Evolutionary conservation across 441 rosid species (phyloP), one percentile per base, ranked within the genome.

Genomic region (Erodium chrysanthum): DNA sequence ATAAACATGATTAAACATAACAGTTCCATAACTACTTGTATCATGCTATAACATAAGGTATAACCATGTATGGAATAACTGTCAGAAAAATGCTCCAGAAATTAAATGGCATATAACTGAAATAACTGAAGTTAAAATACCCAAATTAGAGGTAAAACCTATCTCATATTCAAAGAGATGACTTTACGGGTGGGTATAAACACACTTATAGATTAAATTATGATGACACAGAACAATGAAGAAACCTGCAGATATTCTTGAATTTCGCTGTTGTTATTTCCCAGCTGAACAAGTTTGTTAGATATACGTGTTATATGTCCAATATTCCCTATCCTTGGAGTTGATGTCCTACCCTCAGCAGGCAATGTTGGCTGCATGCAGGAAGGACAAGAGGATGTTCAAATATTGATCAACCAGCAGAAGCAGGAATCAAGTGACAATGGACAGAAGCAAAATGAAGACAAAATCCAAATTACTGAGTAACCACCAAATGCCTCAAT

Each of bases 271-370:
- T 76, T 88, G 83, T 33, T 84, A 77, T 83, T 89, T 27, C 84
- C 90, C 77, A 94, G 71, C 79, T 94, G 92, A 73, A 81, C 71
- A 76, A 94, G 88, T 78, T 94, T 94, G 78, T 91, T 94, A 7
- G 96, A 85, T 71, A 94, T 81, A 33, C 90, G 91, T 35, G 96
- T 89, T 76, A 94, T 70, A 79, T 91, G 96, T 70, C 98, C 98
- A 73, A 89, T 82, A 76, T 79, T 94, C 68, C 96, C 98, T 68
- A 88, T 78, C 80, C 84, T 87, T 56, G 92, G 97, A 1, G 65
- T 61, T 27, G 90, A 83, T 29, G 69, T 69, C 81, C 78, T 76
- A 75, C 84, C 91, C 75, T 83, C 97, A 60, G 88, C 83, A 74
- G 96, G 81, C 72, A 85, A 65, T 58, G 97, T 86, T 40, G 96